Evolutionary conservation across 108 stramenopile genomes (phyloP).

Genomic region (Skeletonema potamos): DNA sequence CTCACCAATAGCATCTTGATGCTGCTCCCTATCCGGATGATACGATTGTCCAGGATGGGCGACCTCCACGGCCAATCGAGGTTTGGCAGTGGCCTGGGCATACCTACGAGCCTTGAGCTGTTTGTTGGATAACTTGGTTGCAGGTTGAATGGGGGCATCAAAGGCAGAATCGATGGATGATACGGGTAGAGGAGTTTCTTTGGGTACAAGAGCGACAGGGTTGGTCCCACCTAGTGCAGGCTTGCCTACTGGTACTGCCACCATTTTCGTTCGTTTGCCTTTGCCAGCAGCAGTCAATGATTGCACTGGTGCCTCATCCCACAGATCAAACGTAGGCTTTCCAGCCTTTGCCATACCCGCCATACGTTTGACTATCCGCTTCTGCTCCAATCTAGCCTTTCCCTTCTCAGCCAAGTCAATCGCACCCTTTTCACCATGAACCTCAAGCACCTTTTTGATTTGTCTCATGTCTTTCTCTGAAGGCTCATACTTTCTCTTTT

Average conservation of each 20-base stretch:
- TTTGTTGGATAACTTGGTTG: slow-evolving; percentile 32
- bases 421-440: slow-evolving; percentile 43
- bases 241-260: slow-evolving; percentile 11
- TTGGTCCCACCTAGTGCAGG: slow-evolving; percentile 10
- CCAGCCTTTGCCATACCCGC: slow-evolving; percentile 33
- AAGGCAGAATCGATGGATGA: slow-evolving; percentile 10
- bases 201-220: slow-evolving; percentile 30
- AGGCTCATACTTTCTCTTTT: slow-evolving; percentile 32
- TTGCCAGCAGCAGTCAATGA: background rate
- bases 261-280: slow-evolving; percentile 21
- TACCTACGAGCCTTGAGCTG: slow-evolving; percentile 27
- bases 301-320: slow-evolving; percentile 43
- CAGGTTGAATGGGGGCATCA: slow-evolving; percentile 7
- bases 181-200: slow-evolving; percentile 19
- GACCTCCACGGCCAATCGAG: slow-evolving; percentile 59
- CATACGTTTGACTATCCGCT: slow-evolving; percentile 27
- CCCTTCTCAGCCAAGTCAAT: slow-evolving; percentile 37
- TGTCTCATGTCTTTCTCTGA: slow-evolving; percentile 60
- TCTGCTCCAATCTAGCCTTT: slow-evolving; percentile 35
- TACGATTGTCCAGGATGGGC: slow-evolving; percentile 84
- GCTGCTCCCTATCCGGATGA: slow-evolving; percentile 69
- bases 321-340: slow-evolving; percentile 70
- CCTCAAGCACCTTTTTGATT: slow-evolving; percentile 51
- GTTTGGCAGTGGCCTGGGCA: slow-evolving; percentile 18
- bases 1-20: slow-evolving; percentile 67